These are phyloP conservation scores for Anthracocystis walkeri DNA, from an alignment of 1,284 basidiomycete genomes.

Conservation along the genomic window DNA sequence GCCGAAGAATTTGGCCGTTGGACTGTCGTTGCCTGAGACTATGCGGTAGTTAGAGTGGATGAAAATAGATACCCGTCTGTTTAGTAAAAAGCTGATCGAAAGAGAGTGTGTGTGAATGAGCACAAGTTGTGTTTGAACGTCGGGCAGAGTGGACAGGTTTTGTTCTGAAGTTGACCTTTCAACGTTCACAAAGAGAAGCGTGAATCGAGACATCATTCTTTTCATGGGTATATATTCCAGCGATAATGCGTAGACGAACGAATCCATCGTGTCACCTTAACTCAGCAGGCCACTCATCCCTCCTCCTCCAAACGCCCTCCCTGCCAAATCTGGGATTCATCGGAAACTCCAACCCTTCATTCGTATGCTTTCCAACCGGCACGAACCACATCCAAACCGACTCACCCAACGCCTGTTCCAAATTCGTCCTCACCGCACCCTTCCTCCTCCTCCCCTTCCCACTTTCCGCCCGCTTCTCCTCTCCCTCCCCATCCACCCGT, in stretches of 20 bases:
- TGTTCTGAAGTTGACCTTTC: too few relatives aligned
- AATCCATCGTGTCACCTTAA: constrained; percentile 12
- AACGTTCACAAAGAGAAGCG: not conserved
- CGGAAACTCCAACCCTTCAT: constrained; percentile 35
- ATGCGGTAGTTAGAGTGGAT: constrained; percentile 27
- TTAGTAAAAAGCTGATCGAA: too few relatives aligned
- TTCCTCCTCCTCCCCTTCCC: not conserved
- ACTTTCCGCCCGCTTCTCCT: constrained; percentile 1
- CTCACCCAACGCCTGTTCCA: constrained; percentile 22
- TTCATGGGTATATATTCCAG: constrained; percentile 1
- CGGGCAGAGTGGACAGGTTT: too few relatives aligned
- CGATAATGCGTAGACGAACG: too few relatives aligned
- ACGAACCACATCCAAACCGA: constrained; percentile 22
- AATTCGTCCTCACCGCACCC: constrained; percentile 26
- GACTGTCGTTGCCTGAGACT: constrained; percentile 46
- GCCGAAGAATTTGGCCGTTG: constrained; percentile 49
- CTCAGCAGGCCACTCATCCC: constrained; percentile 35
- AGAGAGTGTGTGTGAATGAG: not conserved
- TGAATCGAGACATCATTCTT: too few relatives aligned
- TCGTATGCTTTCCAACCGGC: constrained; percentile 31
- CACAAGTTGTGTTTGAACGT: too few relatives aligned
- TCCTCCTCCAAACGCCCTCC: constrained; percentile 22
- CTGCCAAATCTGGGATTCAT: constrained; percentile 48
- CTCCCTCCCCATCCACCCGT: not conserved
- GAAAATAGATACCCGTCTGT: constrained; percentile 4